Evolutionary conservation across 495 filamentous ascomycete species (phyloP), one percentile per base, ranked within the genome.

Genomic region (Neurospora sp.): DNA sequence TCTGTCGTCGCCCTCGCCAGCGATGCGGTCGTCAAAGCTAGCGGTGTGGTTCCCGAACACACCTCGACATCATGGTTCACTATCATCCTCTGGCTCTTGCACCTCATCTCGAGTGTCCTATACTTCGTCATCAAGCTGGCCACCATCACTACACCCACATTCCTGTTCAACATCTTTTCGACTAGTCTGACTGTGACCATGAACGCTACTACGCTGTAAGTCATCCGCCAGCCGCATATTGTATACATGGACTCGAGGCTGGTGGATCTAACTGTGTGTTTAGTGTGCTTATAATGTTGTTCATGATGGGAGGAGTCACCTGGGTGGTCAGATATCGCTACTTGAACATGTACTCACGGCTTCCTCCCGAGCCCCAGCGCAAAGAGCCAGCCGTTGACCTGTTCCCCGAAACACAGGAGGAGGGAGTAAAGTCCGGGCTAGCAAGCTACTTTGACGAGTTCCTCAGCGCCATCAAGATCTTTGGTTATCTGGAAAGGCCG

Each of bases 401-500:
- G 20, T 98, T 97, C 79, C 94, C 96, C 18, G 95, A 97, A 79
- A 88, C 91, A 7, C 93, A 95, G 79, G 95, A 97, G 74, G 92
- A 93, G 39, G 93, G 94, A 72, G 91, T 91, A 31, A 98, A 98
- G 81, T 89, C 94, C 2, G 96, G 96, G 4, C 87, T 99, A 38
- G 90, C 93, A 27, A 98, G 93, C 80, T 99, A 99, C 81, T 87
- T 99, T 14, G 96, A 99, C 81, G 96, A 99, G 83, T 99, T 98
- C 76, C 86, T 99, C 16, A 97, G 94, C 82, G 96, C 96, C n/a
- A 98, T 99, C 80, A 98, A 98, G 79, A 95, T 99, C 60, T 99
- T 99, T 84, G 96, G 96, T 3, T 99, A 98, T 80, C 86, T 99
- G 62, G 96, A 99, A 80, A 88, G 96, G 23, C 93, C 95, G 2